Base-by-base conservation (phyloP, 306 rosid species). In the Cicer pinnatifidum region DNA sequence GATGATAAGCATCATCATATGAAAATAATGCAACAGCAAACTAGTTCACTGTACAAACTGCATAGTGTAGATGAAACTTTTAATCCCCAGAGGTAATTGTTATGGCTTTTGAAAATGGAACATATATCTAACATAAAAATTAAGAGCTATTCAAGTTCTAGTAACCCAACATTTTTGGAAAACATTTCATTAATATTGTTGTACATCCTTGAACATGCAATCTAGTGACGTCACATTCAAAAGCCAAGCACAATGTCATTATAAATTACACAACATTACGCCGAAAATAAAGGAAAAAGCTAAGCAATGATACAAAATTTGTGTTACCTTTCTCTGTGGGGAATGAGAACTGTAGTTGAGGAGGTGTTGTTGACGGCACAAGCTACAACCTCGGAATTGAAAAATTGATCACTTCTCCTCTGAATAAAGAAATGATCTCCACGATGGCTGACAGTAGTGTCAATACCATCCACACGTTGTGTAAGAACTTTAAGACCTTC, bases 321-420 rank as follows among this genome's bases (percentile, higher is more conserved):
- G 68, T 11, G 39, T 75, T 78, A 91, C 97, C 98, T 93, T 75
- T 93, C 94, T 80, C 90, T 84, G 85, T 91, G 97, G 57, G 97
- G 97, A 86, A 93, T 86, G 77, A 93, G 83, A 84, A 89, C 80
- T 17, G 85, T 80, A 54, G 86, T 85, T 44, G 92, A 88, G 57
- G 88, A 83, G 79, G 82, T 77, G 82, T 89, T 71, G 75, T 85
- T 85, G 76, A 91, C 19, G 6, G 96, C 77, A 71, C 96, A 91
- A 69, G 92, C 96, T 78, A 91, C 83, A 64, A 93, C 77, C 82
- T 93, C 96, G 44, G 96, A 91, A 82, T 93, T 93, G 84, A 91
- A 91, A 80, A 85, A 82, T 69, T 88, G 82, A 12, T 83, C 80
- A 9, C 96, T 93, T 80, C 96, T 85, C 83, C 92, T 89, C 73